A percentile compares a stretch with the other conserved stretches of the same genome.
Conservation (phyloP, 345 rosid species). For the Eucalyptus victrix region DNA sequence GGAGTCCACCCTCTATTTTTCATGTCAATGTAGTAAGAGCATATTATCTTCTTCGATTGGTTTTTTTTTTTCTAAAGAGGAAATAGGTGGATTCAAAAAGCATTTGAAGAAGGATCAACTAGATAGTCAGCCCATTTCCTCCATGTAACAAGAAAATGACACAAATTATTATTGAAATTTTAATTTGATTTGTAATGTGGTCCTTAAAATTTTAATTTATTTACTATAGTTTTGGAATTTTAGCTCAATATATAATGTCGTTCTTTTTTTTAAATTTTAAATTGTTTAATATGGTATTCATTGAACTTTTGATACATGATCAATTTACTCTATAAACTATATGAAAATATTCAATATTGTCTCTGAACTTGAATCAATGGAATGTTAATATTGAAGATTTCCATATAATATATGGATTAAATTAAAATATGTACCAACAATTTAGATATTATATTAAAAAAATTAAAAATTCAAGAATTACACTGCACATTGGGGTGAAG, state of each 20-base stretch:
- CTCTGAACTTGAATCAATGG: too few relatives aligned
- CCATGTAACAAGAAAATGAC: too few relatives aligned
- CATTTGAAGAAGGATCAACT: background rate
- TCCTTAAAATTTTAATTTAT: too few relatives aligned
- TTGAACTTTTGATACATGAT: too few relatives aligned
- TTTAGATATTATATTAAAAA: too few relatives aligned
- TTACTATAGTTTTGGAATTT: too few relatives aligned
- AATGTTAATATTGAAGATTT: too few relatives aligned
- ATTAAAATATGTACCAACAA: accelerated
- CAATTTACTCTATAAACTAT: accelerated
- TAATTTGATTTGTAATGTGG: accelerated
- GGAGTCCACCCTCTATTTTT: background rate
- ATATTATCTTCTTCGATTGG: accelerated
- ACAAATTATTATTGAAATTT: accelerated
- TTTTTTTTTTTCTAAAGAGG: background rate
- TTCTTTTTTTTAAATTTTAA: too few relatives aligned
- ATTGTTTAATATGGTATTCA: accelerated
- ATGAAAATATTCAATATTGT: accelerated
- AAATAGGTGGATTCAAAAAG: background rate
- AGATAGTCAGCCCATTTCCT: accelerated
- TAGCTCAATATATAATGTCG: accelerated
- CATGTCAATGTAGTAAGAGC: background rate
- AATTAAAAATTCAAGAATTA: too few relatives aligned
- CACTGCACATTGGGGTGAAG: accelerated
- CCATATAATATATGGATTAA: accelerated